A percentile compares a stretch with the other conserved stretches of the same genome.
These are phyloP conservation scores for Neoscytalidium dimidiatum DNA, from an alignment of 2,329 filamentous ascomycete species.

Conservation along the genomic window DNA sequence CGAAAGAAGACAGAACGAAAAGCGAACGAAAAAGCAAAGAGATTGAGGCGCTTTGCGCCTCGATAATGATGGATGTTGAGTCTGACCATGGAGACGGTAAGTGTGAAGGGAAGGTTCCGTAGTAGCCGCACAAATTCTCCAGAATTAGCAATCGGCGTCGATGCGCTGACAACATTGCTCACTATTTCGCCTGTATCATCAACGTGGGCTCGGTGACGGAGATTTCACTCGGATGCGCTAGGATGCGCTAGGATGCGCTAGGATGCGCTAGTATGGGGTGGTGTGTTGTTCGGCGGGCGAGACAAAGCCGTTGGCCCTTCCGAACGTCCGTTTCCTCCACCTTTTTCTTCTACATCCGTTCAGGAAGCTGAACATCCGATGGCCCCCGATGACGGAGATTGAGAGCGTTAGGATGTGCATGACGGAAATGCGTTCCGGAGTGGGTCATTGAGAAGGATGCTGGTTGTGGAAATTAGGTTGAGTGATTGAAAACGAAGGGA, in stretches of 20 bases:
- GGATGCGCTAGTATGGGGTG: too few relatives aligned
- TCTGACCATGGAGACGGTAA: neutral
- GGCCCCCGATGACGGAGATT: too few relatives aligned
- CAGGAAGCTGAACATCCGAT: neutral
- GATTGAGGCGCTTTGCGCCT: neutral
- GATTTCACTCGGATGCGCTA: neutral
- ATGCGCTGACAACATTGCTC: neutral
- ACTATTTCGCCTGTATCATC: neutral
- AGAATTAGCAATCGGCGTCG: neutral
- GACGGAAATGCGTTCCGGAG: neutral
- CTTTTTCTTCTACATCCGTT: neutral
- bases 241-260: neutral
- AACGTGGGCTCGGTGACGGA: neutral
- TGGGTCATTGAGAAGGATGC: neutral
- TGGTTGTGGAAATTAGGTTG: neutral
- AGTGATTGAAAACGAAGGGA: neutral
- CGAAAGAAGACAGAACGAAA: neutral
- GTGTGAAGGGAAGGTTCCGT: neutral
- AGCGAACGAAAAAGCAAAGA: neutral
- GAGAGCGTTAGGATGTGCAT: too few relatives aligned
- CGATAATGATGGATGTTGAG: neutral
- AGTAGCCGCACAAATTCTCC: neutral
- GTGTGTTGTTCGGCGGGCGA: neutral
- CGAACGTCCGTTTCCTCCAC: neutral
- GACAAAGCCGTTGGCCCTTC: neutral